Base-by-base conservation (phyloP, 176 grass and related monocot species). In the Bolboschoenus planiculmis region DNA sequence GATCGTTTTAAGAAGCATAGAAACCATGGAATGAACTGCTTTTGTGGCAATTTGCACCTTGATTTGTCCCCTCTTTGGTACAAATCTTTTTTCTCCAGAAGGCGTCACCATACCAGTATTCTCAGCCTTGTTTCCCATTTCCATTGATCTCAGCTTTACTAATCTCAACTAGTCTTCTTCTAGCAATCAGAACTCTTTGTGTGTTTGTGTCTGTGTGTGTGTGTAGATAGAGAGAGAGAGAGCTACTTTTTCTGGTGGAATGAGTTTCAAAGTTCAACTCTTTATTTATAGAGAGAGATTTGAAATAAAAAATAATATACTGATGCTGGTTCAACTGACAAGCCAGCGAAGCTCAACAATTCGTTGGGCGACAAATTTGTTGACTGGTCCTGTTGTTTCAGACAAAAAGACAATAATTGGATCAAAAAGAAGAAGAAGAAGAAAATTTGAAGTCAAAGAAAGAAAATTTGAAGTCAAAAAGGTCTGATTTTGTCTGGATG, bases 1-100 rank as follows among this genome's bases (percentile, higher is more conserved):
- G 42, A 82, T 67, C 4, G 56, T 55, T 75, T 56, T 83, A 20
- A 72, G 81, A 1, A 89, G 56, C 51, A 83, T 35, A 46, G 79
- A 83, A 31, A 79, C 10, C 13, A 89, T 81, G 68, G 79, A 83
- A 26, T 85, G 70, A 11, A 40, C 4, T 29, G 21, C 70, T 30
- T 74, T 74, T 20, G 58, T 81, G 11, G 82, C 70, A 48, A 89
- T 89, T 24, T 85, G 77, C 56, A 15, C 39, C 87, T 89, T 89
- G 83, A 89, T 83, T 65, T 89, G 87, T 6, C 87, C 87, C 11
- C 87, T 71, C 56, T 70, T 89, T 11, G 87, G 87, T 78, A 83
- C 56, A 15, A 54, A 68, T 68, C 87, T 85, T 78, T 60, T 83
- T 64, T 64, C 40, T 34, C 64, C 31, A 0, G 24, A 46, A 61